These are phyloP conservation scores for Spencermartinsiella ligniputridi DNA, from an alignment of 1,139 yeast genomes.

Conservation along the genomic window DNA sequence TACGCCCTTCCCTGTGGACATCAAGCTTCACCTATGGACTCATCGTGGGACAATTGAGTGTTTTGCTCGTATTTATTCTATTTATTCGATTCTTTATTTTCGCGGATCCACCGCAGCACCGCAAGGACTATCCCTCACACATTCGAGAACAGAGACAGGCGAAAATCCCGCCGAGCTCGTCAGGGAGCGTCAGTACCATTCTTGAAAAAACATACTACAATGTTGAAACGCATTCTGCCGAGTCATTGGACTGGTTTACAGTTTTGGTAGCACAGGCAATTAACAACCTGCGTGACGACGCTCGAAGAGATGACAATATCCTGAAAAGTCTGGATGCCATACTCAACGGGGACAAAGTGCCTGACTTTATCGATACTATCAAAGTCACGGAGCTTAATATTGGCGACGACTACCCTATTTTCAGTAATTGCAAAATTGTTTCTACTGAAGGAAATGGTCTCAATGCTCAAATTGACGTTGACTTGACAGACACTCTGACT, in stretches of 20 bases:
- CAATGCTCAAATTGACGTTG: constrained; percentile 93
- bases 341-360: constrained; percentile 50
- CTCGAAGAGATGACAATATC: constrained; percentile 76
- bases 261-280: constrained; percentile 89
- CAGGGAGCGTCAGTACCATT: constrained; percentile 41
- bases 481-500: constrained; percentile 82
- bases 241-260: constrained; percentile 94
- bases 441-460: constrained; percentile 38
- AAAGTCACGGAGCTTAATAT: constrained; percentile 82
- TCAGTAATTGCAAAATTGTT: constrained; percentile 80
- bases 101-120: constrained; percentile 54
- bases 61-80: constrained; percentile 64
- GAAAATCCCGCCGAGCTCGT: constrained; percentile 31
- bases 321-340: constrained; percentile 65
- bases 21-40: constrained; percentile 35
- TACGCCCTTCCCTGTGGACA: constrained; percentile 15
- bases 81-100: constrained; percentile 86
- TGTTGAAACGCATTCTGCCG: constrained; percentile 81
- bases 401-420: constrained; percentile 94
- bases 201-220: constrained; percentile 90
- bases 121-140: constrained; percentile 27
- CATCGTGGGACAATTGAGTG: constrained; percentile 72
- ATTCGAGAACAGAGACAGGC: constrained; percentile 27
- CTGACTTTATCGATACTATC: constrained; percentile 76
- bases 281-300: constrained; percentile 81